Evolutionary conservation across 169 alveolate species (phyloP), one percentile per base, ranked within the genome.

Genomic region (Ichthyophthirius multifiliis): DNA sequence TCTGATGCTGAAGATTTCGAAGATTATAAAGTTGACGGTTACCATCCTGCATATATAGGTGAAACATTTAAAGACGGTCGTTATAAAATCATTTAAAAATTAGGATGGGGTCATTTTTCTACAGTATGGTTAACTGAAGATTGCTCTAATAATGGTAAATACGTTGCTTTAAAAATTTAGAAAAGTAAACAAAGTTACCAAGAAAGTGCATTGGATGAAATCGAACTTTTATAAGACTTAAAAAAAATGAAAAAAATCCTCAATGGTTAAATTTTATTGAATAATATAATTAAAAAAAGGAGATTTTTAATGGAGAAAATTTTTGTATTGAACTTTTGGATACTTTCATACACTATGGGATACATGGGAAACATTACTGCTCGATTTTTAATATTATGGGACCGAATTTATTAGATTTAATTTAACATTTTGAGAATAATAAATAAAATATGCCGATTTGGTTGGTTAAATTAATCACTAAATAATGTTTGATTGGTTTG

Each of bases 31-130:
- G 78, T 83, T 16, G 95, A 92, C 5, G 94, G 95, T 18, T 93
- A 93, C 80, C 96, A 93, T 63, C 95, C 96, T 5, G 93, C 89
- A 20, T 88, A 83, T 65, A 76, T 90, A 12, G 96, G 96, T 30
- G 84, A 87, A 15, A 32, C 43, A 35, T 64, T 75, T 27, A 46
- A 73, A 43, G 65, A 65, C 16, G 93, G 90, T 16, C 84, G 95
- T 76, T 93, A 87, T 83, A 74, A 85, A 16, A 83, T 90, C 34
- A 84, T 89, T 35, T 83, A 93, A 82, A 93, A 93, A 73, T 86
- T 93, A 62, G 96, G 96, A 12, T 93, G 94, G 94, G 96, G 96
- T 7, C 96, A 93, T 82, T 93, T 93, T 85, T 87, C 94, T 16
- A 93, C 96, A 5, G 96, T 92, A 7, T 93, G 96, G 96, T 84